Percentiles rank a stretch among this genome's conserved stretches.
These are phyloP conservation scores for Veloboletus limbatus DNA, from an alignment of 1,284 basidiomycete genomes.

Conservation along the genomic window DNA sequence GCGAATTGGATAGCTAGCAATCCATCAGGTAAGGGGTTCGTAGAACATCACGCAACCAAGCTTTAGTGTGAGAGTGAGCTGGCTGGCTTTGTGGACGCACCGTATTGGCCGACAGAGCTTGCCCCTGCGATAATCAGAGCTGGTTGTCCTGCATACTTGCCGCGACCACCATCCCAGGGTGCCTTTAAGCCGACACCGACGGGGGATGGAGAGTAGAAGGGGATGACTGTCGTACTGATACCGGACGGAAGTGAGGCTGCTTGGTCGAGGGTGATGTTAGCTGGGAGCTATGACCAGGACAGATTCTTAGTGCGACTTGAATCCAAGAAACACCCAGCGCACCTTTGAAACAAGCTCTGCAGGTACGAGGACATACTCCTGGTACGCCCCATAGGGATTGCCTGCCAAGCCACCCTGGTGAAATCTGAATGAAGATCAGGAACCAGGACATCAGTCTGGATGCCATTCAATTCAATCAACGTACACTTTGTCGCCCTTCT, in stretches of 20 bases:
- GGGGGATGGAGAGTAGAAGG: slow-evolving; percentile 24
- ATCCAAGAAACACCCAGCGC: background rate
- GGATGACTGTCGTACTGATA: slow-evolving; percentile 13
- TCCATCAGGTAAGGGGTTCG: background rate
- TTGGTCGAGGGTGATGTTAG: slow-evolving; percentile 23
- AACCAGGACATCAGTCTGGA: background rate
- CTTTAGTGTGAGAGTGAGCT: background rate
- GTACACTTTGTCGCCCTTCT: slow-evolving; percentile 50
- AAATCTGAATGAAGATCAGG: slow-evolving; percentile 17
- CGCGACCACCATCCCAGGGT: slow-evolving; percentile 26
- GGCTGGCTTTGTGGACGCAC: slow-evolving; percentile 13
- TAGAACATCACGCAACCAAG: background rate
- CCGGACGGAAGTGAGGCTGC: slow-evolving; percentile 22
- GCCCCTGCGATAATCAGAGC: slow-evolving; percentile 38
- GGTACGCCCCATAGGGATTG: slow-evolving; percentile 28
- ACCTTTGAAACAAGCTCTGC: slow-evolving; percentile 33
- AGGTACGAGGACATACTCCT: slow-evolving; percentile 33
- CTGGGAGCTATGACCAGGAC: slow-evolving; percentile 14
- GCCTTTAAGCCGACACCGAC: slow-evolving; percentile 20
- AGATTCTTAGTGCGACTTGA: background rate
- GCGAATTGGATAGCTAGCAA: slow-evolving; percentile 35
- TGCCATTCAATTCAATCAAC: background rate
- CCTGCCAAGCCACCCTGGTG: slow-evolving; percentile 23
- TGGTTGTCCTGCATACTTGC: slow-evolving; percentile 24
- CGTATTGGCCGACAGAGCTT: slow-evolving; percentile 36